phyloP scores from a whole-genome alignment of 441 rosid species.

The Populus trichocarpa region DNA sequence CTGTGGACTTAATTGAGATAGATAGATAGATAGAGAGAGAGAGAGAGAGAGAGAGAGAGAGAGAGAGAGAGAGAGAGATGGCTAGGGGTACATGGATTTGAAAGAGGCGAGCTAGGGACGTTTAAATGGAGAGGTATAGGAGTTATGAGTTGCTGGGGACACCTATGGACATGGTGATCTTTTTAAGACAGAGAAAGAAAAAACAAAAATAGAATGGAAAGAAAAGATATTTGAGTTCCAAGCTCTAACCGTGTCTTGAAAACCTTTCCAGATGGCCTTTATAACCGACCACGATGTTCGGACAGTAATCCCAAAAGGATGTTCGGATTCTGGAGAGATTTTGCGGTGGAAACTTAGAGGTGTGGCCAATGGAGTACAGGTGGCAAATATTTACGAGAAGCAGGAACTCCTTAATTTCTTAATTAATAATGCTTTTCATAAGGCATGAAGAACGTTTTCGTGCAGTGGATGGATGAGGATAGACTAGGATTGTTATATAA shows the following conservation, averaged over 20 bases:
- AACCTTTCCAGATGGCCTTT: neutral
- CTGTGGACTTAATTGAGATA: conserved; percentile 1
- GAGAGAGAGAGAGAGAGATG: neutral
- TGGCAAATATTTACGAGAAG: neutral
- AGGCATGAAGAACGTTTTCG: conserved; percentile 1
- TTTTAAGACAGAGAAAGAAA: neutral
- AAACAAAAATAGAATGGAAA: neutral
- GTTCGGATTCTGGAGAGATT: neutral
- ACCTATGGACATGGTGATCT: neutral
- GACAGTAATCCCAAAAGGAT: neutral
- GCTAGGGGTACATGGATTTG: neutral
- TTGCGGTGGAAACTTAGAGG: neutral
- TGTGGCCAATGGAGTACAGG: neutral
- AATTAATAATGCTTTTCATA: neutral
- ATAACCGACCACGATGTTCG: conserved; percentile 9
- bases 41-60: neutral
- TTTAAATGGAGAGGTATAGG: conserved; percentile 18
- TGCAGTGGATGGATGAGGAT: neutral
- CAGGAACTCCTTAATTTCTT: neutral
- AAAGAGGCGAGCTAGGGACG: neutral
- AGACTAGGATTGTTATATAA: neutral
- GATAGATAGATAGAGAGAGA: neutral
- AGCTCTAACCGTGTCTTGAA: conserved; percentile 8
- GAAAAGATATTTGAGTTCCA: neutral
- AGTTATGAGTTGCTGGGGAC: neutral